Evolutionary conservation across 805 yeast species (phyloP).

Genomic region (Metschnikowia gelsemii): DNA sequence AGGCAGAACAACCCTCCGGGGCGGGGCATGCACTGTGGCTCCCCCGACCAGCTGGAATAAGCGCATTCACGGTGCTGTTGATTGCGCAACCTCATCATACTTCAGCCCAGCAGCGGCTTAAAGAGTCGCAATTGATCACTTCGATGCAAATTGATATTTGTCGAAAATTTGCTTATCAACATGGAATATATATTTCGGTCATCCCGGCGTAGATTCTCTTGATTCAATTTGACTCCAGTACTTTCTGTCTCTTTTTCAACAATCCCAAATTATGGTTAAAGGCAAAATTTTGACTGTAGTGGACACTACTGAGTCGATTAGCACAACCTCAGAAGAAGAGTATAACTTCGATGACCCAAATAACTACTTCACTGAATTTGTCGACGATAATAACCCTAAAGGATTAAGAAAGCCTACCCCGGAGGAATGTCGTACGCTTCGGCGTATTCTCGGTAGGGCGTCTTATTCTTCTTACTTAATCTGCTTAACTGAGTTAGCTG

Average conservation of each 20-base stretch:
- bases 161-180: not conserved
- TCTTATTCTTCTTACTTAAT: constrained; percentile 51
- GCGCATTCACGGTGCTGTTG: no score
- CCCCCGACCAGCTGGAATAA: no score
- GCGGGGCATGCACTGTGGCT: no score
- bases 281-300: not conserved
- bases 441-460: constrained; percentile 46
- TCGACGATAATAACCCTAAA: constrained; percentile 36
- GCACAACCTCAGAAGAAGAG: constrained; percentile 14
- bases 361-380: constrained; percentile 24
- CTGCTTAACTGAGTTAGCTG: constrained; percentile 48
- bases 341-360: constrained; percentile 15
- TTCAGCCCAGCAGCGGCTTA: no score
- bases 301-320: constrained; percentile 1
- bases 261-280: constrained; percentile 5
- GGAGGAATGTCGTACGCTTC: constrained; percentile 26
- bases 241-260: no score
- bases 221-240: not conserved
- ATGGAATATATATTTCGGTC: not conserved
- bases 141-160: no score
- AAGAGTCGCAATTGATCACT: no score
- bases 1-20: no score
- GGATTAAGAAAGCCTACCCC: constrained; percentile 39
- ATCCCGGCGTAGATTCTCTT: not conserved
- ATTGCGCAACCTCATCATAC: no score